phyloP scores from a whole-genome alignment of 1,284 basidiomycete genomes.

The Boletus sp. region DNA sequence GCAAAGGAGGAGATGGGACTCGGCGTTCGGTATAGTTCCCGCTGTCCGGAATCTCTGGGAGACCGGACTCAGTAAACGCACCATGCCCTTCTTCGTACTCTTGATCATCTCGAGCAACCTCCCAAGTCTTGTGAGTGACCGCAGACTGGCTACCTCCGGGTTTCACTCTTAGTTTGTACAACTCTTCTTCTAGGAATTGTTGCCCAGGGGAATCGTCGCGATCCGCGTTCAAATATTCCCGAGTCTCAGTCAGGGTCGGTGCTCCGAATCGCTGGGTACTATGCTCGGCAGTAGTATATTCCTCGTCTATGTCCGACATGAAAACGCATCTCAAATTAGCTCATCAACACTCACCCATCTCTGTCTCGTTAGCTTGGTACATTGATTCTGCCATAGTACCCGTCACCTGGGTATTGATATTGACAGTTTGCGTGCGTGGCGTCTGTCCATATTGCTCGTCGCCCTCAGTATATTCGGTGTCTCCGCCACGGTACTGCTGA shows the following conservation, averaged over 20 bases:
- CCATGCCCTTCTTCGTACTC: conserved; percentile 50
- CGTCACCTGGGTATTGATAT: conserved; percentile 72
- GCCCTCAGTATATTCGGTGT: conserved; percentile 43
- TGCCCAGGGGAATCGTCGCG: conserved; percentile 76
- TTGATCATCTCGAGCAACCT: conserved; percentile 62
- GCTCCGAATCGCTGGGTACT: conserved; percentile 42
- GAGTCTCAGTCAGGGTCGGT: conserved; percentile 45
- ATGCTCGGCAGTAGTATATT: conserved; percentile 44
- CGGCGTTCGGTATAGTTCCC: conserved; percentile 51
- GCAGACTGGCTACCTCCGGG: conserved; percentile 63
- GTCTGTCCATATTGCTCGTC: conserved; percentile 61
- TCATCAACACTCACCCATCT: conserved; percentile 47
- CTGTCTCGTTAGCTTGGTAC: conserved; percentile 63
- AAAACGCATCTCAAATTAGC: background rate
- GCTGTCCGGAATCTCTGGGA: conserved; percentile 72
- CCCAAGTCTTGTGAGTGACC: conserved; percentile 76
- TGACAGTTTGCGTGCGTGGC: conserved; percentile 69
- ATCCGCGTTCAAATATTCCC: conserved; percentile 46
- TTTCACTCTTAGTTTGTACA: conserved; percentile 75
- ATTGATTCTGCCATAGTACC: conserved; percentile 74
- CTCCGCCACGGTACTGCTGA: conserved; percentile 45
- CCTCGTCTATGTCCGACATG: conserved; percentile 44
- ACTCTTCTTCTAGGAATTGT: conserved; percentile 74
- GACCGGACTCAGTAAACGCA: conserved; percentile 53
- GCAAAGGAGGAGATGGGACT: conserved; percentile 58